Evolutionary conservation across 805 yeast genomes (phyloP).

Genomic region (Lachancea nothofagi): DNA sequence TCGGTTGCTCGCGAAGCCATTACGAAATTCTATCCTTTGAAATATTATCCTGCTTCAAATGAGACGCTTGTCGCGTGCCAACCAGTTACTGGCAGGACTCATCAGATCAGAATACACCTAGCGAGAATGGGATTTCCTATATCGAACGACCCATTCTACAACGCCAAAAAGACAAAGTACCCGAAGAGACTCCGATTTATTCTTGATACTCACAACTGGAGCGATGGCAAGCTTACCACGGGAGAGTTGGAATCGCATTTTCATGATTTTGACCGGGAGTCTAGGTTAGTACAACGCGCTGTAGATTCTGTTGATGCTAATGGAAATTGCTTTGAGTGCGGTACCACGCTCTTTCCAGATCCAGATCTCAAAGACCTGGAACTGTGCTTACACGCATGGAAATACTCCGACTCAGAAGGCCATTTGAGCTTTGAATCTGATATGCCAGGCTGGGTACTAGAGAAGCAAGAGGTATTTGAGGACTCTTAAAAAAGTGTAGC

Average conservation of each 20-base stretch:
- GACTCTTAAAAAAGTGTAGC: neutral
- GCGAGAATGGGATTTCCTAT: conserved; percentile 84
- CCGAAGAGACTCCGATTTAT: conserved; percentile 25
- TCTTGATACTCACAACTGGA: conserved; percentile 10
- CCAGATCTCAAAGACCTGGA: conserved; percentile 27
- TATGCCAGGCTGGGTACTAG: conserved; percentile 43
- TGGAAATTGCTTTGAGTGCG: conserved; percentile 26
- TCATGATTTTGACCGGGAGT: conserved; percentile 19
- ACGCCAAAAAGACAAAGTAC: conserved; percentile 18
- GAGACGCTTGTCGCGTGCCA: conserved; percentile 65
- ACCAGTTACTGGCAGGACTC: conserved; percentile 93
- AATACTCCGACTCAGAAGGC: conserved; percentile 29
- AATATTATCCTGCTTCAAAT: conserved; percentile 48
- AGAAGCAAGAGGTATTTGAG: too few relatives aligned
- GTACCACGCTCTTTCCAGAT: conserved; percentile 19
- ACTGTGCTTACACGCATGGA: conserved; percentile 33
- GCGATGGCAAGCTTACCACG: conserved; percentile 13
- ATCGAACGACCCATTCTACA: conserved; percentile 77
- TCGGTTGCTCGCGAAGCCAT: conserved; percentile 52
- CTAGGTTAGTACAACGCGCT: conserved; percentile 36
- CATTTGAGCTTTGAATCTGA: conserved; percentile 38
- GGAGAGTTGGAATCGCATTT: conserved; percentile 3
- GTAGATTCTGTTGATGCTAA: conserved; percentile 8
- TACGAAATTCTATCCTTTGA: conserved; percentile 59
- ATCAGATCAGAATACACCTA: conserved; percentile 89